phyloP scores from a whole-genome alignment of 1,284 basidiomycete species.

The Schizophyllum amplum region DNA sequence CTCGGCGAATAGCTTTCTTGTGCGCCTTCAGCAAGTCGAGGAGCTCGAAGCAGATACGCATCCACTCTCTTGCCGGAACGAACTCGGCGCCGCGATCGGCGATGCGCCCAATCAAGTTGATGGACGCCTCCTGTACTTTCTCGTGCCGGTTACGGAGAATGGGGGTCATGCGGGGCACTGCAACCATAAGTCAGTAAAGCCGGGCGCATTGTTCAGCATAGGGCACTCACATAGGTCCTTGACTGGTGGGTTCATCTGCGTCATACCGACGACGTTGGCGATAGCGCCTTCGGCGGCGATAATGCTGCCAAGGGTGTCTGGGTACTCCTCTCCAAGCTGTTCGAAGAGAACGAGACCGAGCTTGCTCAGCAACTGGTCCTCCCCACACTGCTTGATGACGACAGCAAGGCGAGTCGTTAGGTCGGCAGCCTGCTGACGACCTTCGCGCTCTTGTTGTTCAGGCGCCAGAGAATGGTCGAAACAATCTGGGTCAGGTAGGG shows the following conservation, averaged over 20 bases:
- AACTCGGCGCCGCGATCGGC: slow-evolving; percentile 99
- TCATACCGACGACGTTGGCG: slow-evolving; percentile 99
- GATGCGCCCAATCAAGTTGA: slow-evolving; percentile 99
- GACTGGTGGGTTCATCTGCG: slow-evolving; percentile 99
- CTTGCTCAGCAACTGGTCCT: slow-evolving; percentile 93
- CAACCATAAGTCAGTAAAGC: slow-evolving; percentile 10
- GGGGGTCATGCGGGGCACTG: slow-evolving; percentile 98
- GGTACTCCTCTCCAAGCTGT: slow-evolving; percentile 98
- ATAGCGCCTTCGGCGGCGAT: slow-evolving; percentile 98
- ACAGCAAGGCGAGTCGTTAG: slow-evolving; percentile 91
- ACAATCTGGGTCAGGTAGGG: slow-evolving; percentile 98
- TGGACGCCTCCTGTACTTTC: slow-evolving; percentile 99
- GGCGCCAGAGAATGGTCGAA: slow-evolving; percentile 98
- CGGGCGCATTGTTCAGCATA: slow-evolving; percentile 7
- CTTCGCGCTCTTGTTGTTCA: slow-evolving; percentile 99
- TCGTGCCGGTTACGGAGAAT: slow-evolving; percentile 98
- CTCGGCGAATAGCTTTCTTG: slow-evolving; percentile 98
- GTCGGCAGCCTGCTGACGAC: slow-evolving; percentile 99
- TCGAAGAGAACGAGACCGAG: slow-evolving; percentile 97
- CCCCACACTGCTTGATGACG: slow-evolving; percentile 98
- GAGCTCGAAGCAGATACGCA: slow-evolving; percentile 99
- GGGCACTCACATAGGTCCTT: slow-evolving; percentile 84
- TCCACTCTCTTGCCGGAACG: slow-evolving; percentile 98
- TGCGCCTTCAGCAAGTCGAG: slow-evolving; percentile 97
- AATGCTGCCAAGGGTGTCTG: slow-evolving; percentile 96